phyloP scores from a whole-genome alignment of 2,329 filamentous ascomycete species.

The Curvularia verruculosa region DNA sequence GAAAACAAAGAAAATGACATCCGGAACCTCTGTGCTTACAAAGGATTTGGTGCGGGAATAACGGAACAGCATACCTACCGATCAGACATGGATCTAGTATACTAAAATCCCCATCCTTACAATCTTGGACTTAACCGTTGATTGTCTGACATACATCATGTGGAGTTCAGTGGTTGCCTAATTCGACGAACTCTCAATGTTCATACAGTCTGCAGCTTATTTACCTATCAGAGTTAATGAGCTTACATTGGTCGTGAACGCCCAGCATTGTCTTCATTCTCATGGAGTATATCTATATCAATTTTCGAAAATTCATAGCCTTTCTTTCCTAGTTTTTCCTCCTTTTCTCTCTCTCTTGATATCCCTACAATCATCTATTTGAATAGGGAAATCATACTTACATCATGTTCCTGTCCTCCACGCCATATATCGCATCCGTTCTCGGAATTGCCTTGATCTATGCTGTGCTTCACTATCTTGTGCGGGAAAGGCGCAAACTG shows the following conservation, averaged over 20 bases:
- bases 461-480: neutral
- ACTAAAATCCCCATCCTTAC: neutral
- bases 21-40: neutral
- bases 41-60: neutral
- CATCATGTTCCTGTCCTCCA: neutral
- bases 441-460: neutral
- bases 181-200: neutral
- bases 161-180: neutral
- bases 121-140: neutral
- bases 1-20: neutral
- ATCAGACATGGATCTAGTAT: neutral
- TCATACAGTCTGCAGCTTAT: neutral
- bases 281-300: neutral
- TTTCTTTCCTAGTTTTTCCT: neutral
- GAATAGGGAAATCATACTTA: neutral
- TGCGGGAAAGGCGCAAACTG: neutral
- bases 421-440: neutral
- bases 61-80: neutral
- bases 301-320: too few species aligned
- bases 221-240: neutral
- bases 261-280: neutral
- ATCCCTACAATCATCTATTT: neutral
- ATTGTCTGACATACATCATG: neutral
- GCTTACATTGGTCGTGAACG: neutral
- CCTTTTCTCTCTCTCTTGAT: neutral